Conservation (phyloP, 768 basidiomycete species). For the Psilocybe subaeruginosa region DNA sequence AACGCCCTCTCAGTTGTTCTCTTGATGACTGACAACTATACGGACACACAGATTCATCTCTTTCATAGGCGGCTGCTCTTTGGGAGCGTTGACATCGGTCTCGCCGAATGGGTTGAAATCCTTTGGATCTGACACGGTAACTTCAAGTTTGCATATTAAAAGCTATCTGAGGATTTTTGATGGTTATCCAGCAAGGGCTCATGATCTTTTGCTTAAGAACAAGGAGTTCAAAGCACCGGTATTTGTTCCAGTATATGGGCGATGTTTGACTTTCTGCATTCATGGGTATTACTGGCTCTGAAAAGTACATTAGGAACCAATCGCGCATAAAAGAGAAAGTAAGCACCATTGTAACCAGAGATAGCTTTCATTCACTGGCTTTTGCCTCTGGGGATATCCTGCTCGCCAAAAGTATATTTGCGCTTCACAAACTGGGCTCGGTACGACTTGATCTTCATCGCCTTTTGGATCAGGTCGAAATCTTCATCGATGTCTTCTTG, state of each 20-base stretch:
- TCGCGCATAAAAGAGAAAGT: neutral
- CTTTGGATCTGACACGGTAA: constrained; percentile 81
- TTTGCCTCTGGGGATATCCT: constrained; percentile 78
- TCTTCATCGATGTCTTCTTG: constrained; percentile 77
- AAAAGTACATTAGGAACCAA: constrained; percentile 1
- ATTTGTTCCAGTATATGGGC: constrained; percentile 88
- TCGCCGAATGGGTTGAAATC: constrained; percentile 85
- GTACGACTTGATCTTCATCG: constrained; percentile 75
- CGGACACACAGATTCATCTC: constrained; percentile 88
- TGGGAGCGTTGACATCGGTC: constrained; percentile 66
- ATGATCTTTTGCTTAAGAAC: constrained; percentile 97
- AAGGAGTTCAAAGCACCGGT: constrained; percentile 92
- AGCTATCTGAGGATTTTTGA: constrained; percentile 73
- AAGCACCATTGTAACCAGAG: constrained; percentile 84
- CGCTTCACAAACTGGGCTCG: constrained; percentile 84
- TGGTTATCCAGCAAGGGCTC: constrained; percentile 96
- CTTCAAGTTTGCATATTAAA: constrained; percentile 84
- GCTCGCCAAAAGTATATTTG: constrained; percentile 90
- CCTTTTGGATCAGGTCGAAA: constrained; percentile 77
- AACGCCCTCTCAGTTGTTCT: constrained; percentile 93
- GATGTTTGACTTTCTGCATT: constrained; percentile 84
- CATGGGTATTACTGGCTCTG: constrained; percentile 76
- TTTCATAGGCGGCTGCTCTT: constrained; percentile 86
- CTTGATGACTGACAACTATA: constrained; percentile 91
- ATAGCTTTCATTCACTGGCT: constrained; percentile 92